Evolutionary conservation across 768 basidiomycete genomes (phyloP), one percentile per base, ranked within the genome.

Genomic region (Boletus subcaerulescens): DNA sequence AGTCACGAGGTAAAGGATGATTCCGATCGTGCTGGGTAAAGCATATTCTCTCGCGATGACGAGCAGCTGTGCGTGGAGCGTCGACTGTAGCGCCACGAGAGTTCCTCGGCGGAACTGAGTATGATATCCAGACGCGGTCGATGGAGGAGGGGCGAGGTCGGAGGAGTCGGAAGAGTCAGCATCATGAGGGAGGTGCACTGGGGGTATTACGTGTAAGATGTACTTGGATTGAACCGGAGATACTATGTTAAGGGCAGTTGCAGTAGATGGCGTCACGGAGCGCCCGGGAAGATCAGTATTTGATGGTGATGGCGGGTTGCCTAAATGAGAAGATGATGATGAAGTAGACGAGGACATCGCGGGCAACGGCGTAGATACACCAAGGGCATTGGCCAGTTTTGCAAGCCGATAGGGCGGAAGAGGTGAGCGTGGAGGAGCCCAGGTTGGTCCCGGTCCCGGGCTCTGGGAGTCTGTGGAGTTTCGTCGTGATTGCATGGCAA

Each of bases 1-100:
- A 38, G 75, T 76, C 42, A 91, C 80, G 44, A 98, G 82, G 70
- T 94, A 98, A 2, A 98, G 77, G 41, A 91, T 76, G 45, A 98
- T 73, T 6, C 95, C 95, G 14, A 81, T 72, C 0, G 90, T 91
- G 60, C 87, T 92, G 2, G 95, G 95, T 17, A 98, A 76, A 3
- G 91, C 90, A 65, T 94, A 98, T 72, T 98, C 95, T 71, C 86
- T 87, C 14, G 95, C 93, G 48, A 98, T 97, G 8, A 92, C 89
- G 20, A 78, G 77, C 11, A 97, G 74, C 67, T 97, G 95, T 1
- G 85, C 80, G 40, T 91, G 86, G 2, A 98, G 74, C 0, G 87
- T 91, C 6, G 93, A 77, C 66, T 94, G 84, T 0, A 98, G 77
- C 0, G 94, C 88, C 5, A 98, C 82, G 13, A 98, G 78, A n/a